Conservation (phyloP, 805 yeast genomes). For the Metschnikowia matae region DNA sequence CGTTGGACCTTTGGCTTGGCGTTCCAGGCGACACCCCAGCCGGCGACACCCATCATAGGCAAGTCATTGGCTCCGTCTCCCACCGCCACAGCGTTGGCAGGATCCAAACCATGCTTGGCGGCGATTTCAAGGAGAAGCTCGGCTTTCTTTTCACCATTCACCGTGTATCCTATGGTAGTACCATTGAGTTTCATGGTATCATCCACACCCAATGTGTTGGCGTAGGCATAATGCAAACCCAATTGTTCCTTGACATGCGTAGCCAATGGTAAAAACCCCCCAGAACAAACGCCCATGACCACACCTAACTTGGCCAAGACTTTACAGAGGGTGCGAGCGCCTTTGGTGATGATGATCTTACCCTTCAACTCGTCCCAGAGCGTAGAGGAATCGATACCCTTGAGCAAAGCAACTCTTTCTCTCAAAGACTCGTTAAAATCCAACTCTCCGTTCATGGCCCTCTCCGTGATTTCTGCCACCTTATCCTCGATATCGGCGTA, state of each 20-base stretch:
- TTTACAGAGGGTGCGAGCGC: constrained; percentile 68
- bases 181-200: constrained; percentile 63
- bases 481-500: constrained; percentile 85
- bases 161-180: constrained; percentile 70
- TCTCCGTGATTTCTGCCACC: constrained; percentile 83
- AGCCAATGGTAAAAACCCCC: constrained; percentile 93
- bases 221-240: constrained; percentile 82
- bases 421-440: constrained; percentile 81
- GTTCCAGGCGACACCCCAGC: constrained; percentile 95
- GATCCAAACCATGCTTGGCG: constrained; percentile 46
- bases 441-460: constrained; percentile 96
- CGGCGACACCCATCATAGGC: constrained; percentile 87
- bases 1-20: constrained; percentile 91
- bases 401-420: constrained; percentile 71
- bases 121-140: constrained; percentile 63
- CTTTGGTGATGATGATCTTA: constrained; percentile 74
- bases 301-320: constrained; percentile 60
- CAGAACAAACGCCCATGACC: constrained; percentile 82
- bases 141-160: constrained; percentile 84
- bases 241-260: constrained; percentile 61
- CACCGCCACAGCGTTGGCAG: constrained; percentile 65
- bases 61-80: constrained; percentile 98
- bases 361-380: constrained; percentile 77
- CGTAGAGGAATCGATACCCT: constrained; percentile 68
- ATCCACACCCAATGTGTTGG: constrained; percentile 56